phyloP scores from a whole-genome alignment of 495 filamentous ascomycete species.

The Stereocaulon alpinum region DNA sequence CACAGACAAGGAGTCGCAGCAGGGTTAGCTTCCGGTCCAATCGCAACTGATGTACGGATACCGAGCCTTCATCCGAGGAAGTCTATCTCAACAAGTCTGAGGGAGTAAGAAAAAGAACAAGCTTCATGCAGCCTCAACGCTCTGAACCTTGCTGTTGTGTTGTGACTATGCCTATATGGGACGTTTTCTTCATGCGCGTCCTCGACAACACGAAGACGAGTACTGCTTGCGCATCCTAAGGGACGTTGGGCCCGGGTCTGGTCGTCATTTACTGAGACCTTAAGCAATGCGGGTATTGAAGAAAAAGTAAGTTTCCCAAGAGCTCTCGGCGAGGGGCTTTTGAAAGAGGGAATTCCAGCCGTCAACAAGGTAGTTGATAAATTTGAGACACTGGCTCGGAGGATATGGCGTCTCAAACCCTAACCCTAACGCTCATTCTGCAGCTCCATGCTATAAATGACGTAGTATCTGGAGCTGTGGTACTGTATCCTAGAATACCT shows the following conservation, averaged over 20 bases:
- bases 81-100: not conserved
- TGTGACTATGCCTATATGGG: too few relatives aligned
- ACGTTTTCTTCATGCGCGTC: too few relatives aligned
- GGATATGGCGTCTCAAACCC: not conserved
- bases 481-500: too few relatives aligned
- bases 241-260: too few relatives aligned
- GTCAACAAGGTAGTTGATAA: not conserved
- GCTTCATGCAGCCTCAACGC: not conserved
- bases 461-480: too few relatives aligned
- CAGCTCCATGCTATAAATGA: too few relatives aligned
- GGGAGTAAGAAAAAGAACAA: not conserved
- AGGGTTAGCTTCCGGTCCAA: not conserved
- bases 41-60: not conserved
- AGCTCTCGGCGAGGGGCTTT: not conserved
- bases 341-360: not conserved
- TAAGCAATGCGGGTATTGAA: too few relatives aligned
- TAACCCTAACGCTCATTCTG: not conserved
- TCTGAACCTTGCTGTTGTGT: not conserved
- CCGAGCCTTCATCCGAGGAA: not conserved
- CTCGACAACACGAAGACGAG: too few relatives aligned
- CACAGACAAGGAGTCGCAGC: not conserved
- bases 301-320: too few relatives aligned
- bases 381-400: not conserved
- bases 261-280: too few relatives aligned
- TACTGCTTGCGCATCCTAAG: too few relatives aligned